Conservation (phyloP, 768 basidiomycete genomes). For the Dioszegia crocea region DNA sequence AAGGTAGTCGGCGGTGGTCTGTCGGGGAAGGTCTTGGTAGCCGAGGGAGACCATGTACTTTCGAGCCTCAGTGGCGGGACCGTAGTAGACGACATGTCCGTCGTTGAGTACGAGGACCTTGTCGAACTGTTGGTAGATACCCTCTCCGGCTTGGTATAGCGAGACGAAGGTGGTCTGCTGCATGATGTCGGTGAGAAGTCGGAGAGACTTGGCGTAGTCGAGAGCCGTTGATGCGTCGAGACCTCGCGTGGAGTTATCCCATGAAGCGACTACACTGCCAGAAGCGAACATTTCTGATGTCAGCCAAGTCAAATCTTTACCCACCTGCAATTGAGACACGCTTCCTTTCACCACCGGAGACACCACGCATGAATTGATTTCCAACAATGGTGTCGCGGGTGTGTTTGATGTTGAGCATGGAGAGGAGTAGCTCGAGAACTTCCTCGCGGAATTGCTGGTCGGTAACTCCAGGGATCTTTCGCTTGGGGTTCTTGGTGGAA, state of each 20-base stretch:
- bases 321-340: slow-evolving; percentile 46
- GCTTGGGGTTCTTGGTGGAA: slow-evolving; percentile 61
- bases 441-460: slow-evolving; percentile 52
- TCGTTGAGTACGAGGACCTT: slow-evolving; percentile 76
- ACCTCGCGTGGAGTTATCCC: slow-evolving; percentile 53
- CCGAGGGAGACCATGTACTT: slow-evolving; percentile 72
- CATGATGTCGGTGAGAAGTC: slow-evolving; percentile 69
- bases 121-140: slow-evolving; percentile 61
- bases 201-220: slow-evolving; percentile 73
- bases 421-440: slow-evolving; percentile 52
- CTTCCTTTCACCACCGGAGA: slow-evolving; percentile 54
- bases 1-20: slow-evolving; percentile 80
- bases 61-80: slow-evolving; percentile 61
- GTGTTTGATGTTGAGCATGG: slow-evolving; percentile 58
- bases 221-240: slow-evolving; percentile 72
- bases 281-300: slow-evolving; percentile 52
- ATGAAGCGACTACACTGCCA: slow-evolving; percentile 48
- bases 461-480: slow-evolving; percentile 55
- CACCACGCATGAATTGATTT: slow-evolving; percentile 52
- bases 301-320: background rate
- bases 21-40: slow-evolving; percentile 66
- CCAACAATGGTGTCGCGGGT: slow-evolving; percentile 51
- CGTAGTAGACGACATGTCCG: slow-evolving; percentile 70
- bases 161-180: slow-evolving; percentile 63
- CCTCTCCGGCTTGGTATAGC: slow-evolving; percentile 77